Base-by-base conservation (phyloP, 1,284 basidiomycete genomes). In the Tilletia caries region DNA sequence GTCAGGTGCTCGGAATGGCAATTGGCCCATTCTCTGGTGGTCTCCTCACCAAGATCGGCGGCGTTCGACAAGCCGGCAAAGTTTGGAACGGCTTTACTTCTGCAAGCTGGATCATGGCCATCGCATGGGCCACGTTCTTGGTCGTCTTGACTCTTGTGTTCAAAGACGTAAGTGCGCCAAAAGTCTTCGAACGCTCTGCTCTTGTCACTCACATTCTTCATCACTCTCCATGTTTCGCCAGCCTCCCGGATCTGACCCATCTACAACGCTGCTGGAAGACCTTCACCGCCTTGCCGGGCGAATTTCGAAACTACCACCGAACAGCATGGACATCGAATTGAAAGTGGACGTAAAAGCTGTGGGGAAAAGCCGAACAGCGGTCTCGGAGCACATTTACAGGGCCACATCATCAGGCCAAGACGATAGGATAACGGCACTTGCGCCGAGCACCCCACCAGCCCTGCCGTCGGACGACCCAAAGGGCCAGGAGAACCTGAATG, bases 31-130 rank as follows among this genome's bases (percentile, higher is more conserved):
- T 66, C 33, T 32, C 71, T 1, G 75, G 75, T 2, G 75, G 75
- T 18, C 37, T 76, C 27, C 62, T 76, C 48, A 69, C 71, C 20
- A 73, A 74, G 46, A 58, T 76, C 4, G 48, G 66, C 10, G 68
- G 71, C 2, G 73, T 76, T 71, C 68, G 71, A 29, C 68, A 72
- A 15, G 64, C 70, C 34, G 46, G 69, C 33, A 52, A 71, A 25
- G 34, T 76, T 15, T 76, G 75, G 75, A 76, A 76, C 58, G 75
- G 72, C 1, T 76, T 72, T 48, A 72, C 72, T 0, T 72, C 75
- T 0, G 67, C 70, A 4, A 72, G 75, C 10, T 76, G 75, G 75
- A 13, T 76, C 62, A 76, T 76, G 75, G 75, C 73, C 0, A 71
- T 68, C 32, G 65, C 74, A 3, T 76, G 72, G 71, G 65, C 50